A percentile compares a stretch with the other conserved stretches of the same genome.
These are phyloP conservation scores for Gymnopilus junonius DNA, from an alignment of 768 basidiomycete species.

Conservation along the genomic window DNA sequence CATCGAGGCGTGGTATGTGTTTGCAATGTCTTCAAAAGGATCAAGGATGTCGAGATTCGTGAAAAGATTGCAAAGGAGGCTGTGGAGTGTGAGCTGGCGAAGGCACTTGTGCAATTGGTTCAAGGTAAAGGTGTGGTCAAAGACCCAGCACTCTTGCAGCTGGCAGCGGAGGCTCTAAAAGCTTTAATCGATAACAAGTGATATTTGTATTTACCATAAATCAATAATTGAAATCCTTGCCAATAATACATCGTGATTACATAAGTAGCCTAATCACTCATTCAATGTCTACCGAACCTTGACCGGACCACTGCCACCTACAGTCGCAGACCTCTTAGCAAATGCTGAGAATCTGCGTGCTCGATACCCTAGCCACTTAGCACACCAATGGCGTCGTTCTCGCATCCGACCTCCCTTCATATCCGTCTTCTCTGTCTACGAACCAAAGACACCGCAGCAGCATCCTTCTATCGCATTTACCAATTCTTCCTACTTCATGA, in stretches of 20 bases:
- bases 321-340: no score
- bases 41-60: slow-evolving; percentile 41
- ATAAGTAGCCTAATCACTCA: no score
- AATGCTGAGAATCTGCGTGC: no score
- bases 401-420: no score
- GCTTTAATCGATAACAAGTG: slow-evolving; percentile 11
- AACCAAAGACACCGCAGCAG: neutral
- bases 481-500: slow-evolving; percentile 6
- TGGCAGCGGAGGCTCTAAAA: slow-evolving; percentile 23
- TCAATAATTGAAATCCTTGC: neutral
- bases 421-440: no score
- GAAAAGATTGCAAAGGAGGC: slow-evolving; percentile 55
- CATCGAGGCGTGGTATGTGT: slow-evolving; percentile 83
- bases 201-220: neutral
- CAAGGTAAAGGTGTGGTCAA: slow-evolving; percentile 23
- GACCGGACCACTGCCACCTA: no score
- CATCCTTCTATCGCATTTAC: slow-evolving; percentile 14
- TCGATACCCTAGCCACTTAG: no score
- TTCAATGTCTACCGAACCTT: no score
- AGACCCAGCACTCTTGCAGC: slow-evolving; percentile 20
- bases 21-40: slow-evolving; percentile 59
- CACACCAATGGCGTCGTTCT: no score
- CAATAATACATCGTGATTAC: no score
- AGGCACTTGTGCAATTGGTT: slow-evolving; percentile 43
- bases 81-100: slow-evolving; percentile 54